A percentile compares a stretch with the other conserved stretches of the same genome.
phyloP scores from a whole-genome alignment of 768 basidiomycete species.

The Trametes maxima region DNA sequence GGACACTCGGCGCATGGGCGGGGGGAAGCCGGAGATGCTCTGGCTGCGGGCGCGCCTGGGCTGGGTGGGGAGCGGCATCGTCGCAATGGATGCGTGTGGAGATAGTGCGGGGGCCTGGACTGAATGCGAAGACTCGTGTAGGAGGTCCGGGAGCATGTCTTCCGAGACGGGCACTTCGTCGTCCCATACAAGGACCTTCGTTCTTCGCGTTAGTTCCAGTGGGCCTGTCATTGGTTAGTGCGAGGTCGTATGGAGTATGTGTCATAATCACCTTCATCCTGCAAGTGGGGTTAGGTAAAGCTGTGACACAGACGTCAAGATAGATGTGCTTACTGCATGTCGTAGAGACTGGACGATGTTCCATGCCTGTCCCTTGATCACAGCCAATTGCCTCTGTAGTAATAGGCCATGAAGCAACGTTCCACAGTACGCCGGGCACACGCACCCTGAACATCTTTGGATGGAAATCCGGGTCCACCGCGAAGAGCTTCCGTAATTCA shows the following conservation, averaged over 20 bases:
- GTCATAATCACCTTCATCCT: slow-evolving; percentile 17
- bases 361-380: slow-evolving; percentile 92
- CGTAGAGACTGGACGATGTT: slow-evolving; percentile 85
- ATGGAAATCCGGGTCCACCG: slow-evolving; percentile 83
- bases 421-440: slow-evolving; percentile 1
- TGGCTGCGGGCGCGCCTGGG: slow-evolving; percentile 60
- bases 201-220: slow-evolving; percentile 83
- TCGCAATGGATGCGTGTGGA: slow-evolving; percentile 62
- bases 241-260: neutral
- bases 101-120: slow-evolving; percentile 39
- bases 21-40: slow-evolving; percentile 71
- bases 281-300: neutral
- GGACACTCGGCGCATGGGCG: slow-evolving; percentile 64
- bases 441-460: slow-evolving; percentile 85
- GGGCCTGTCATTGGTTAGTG: slow-evolving; percentile 57
- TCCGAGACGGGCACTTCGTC: slow-evolving; percentile 79
- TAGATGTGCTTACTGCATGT: slow-evolving; percentile 57
- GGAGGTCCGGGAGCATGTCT: slow-evolving; percentile 45
- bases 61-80: slow-evolving; percentile 56
- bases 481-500: slow-evolving; percentile 75
- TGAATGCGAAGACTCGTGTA: slow-evolving; percentile 34
- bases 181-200: slow-evolving; percentile 82
- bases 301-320: neutral
- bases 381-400: slow-evolving; percentile 78
- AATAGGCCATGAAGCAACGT: neutral